Evolutionary conservation across 1,284 basidiomycete species (phyloP), one percentile per base, ranked within the genome.

Genomic region (Cutaneotrichosporon spelunceum): DNA sequence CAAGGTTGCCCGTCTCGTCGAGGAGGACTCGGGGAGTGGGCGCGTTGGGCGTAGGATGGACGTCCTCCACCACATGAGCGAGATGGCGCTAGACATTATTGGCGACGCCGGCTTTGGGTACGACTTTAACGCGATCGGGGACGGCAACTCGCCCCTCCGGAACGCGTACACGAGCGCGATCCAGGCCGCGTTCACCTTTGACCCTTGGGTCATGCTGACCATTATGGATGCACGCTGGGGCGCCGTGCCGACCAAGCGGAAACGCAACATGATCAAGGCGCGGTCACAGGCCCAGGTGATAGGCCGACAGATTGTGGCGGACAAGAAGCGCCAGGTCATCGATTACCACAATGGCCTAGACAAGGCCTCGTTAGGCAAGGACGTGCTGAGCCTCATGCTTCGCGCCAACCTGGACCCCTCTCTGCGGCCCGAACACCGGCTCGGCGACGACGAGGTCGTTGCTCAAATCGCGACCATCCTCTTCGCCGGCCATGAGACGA

Each of bases 381-480:
- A 79, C 59, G 63, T 79, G 10, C 62, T 79, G 23, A 76, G 74
- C 0, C 69, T 86, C 26, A 80, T 87, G 49, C 86, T 88, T 62
- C 83, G 82, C 49, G 86, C 86, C 6, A 87, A 87, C 71, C 75
- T 84, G 66, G 81, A 84, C 1, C 72, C 81, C 13, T 84, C 87
- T 55, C 71, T 86, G 11, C 75, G 78, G 4, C 75, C 81, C 0
- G 78, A 79, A 0, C 83, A 88, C 70, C 81, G 81, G 27, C 83
- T 91, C 80, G 83, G 83, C 5, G 83, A 85, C 48, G 79, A 82
- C 16, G 88, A 91, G 70, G 84, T 88, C 3, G 78, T 87, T 21
- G 87, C 84, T 61, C 88, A 91, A 73, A 88, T 91, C 63, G 85
- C 87, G 10, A 90, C 88, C 0, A 88, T 91, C 72, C 82, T 91